Base-by-base conservation (phyloP, 805 yeast genomes). In the Crinitomyces ghanaensis region DNA sequence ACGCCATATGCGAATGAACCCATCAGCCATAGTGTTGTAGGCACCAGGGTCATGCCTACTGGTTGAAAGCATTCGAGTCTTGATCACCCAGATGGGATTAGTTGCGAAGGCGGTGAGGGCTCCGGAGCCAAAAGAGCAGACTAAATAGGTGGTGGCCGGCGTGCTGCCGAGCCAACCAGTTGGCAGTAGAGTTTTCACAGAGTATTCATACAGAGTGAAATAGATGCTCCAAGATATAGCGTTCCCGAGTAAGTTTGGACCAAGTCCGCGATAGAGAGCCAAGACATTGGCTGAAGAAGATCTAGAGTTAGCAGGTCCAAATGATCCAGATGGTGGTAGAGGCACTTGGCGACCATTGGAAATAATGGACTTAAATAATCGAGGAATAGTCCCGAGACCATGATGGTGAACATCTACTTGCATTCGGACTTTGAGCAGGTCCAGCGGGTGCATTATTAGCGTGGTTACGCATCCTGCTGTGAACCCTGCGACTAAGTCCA, bases 41-140 rank as follows among this genome's bases (percentile, higher is more conserved):
- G 82, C 76, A 11, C 66, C 66, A 0, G 63, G 61, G 11, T 36
- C 42, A 39, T 28, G 37, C 11, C 48, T 40, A 9, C 53, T 48
- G 2, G 71, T 69, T 13, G 85, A 74, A 47, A 86, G 65, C 43
- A 88, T 77, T 40, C 97, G 65, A 0, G 98, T 91, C 55, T 91
- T 91, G 13, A 91, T 54, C 1, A 91, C 95, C 98, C 98, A 88
- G 7, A 88, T 69, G 1, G 98, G 98, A 50, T 85, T 91, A 1
- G 98, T 86, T 11, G 81, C 26, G 0, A 83, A 35, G 1, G 93
- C 70, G 0, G 95, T 83, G 4, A 74, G 48, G 26, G 74, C 49
- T 0, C 98, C 98, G 0, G 96, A 85, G 2, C 65, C 42, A 30
- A 74, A 66, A 2, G 85, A 80, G 30, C 77, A 58, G 3, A 58